These are phyloP conservation scores for Peronospora belbahrii DNA, from an alignment of 352 stramenopile species.

Conservation along the genomic window DNA sequence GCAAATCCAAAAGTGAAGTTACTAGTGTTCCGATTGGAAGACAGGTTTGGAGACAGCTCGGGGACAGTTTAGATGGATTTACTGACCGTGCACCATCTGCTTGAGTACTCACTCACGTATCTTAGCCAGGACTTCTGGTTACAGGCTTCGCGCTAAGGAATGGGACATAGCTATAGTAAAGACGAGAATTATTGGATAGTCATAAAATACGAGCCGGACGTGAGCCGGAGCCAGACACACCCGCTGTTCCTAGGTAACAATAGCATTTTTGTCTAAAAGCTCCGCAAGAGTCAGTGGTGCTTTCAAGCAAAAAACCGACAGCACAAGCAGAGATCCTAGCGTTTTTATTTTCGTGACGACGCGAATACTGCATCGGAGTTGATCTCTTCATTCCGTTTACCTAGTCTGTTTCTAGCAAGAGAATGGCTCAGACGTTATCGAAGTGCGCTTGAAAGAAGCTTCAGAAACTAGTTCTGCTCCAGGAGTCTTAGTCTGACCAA, in stretches of 20 bases:
- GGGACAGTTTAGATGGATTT: constrained; percentile 1
- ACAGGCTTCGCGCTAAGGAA: constrained; percentile 17
- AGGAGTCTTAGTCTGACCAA: no score
- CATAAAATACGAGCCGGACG: constrained; percentile 15
- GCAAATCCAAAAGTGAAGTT: constrained; percentile 27
- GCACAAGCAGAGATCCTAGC: not conserved
- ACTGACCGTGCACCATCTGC: constrained; percentile 13
- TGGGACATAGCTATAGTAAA: constrained; percentile 12
- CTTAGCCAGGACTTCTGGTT: constrained; percentile 13
- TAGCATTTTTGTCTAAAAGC: not conserved
- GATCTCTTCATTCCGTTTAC: not conserved
- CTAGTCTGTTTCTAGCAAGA: constrained; percentile 11
- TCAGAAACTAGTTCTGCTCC: not conserved
- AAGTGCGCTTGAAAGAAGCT: no score
- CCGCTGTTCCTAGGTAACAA: not conserved
- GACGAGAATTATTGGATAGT: constrained; percentile 13
- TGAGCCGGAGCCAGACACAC: constrained; percentile 5
- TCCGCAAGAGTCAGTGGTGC: not conserved
- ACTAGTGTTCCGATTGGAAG: constrained; percentile 1
- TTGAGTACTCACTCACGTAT: constrained; percentile 2
- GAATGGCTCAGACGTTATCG: constrained; percentile 12
- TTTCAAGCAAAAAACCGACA: not conserved
- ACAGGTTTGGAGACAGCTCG: constrained; percentile 7
- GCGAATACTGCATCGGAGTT: not conserved
- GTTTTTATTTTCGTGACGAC: not conserved